phyloP scores from a whole-genome alignment of 495 filamentous ascomycete genomes.

The Schizothecium vesticola region DNA sequence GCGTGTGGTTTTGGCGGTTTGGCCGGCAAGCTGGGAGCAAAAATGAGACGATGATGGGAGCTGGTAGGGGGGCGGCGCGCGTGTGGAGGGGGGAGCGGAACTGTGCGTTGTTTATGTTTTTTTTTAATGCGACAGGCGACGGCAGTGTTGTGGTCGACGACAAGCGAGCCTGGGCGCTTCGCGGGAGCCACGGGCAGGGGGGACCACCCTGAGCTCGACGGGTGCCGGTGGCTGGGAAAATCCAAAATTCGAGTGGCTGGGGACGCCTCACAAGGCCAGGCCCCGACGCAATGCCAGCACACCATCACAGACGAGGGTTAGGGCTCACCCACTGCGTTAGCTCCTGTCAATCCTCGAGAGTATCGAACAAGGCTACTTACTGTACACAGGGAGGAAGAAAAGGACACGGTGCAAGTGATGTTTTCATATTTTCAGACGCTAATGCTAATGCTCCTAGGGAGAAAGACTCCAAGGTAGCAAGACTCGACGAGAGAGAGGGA shows the following conservation, averaged over 20 bases:
- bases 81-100: slow-evolving; percentile 9
- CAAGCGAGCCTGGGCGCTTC: neutral
- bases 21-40: neutral
- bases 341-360: neutral
- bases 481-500: neutral
- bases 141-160: neutral
- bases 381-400: too few relatives aligned
- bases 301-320: neutral
- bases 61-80: slow-evolving; percentile 1
- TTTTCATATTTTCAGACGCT: neutral
- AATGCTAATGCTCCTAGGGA: neutral
- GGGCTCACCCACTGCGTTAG: neutral
- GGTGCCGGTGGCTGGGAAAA: neutral
- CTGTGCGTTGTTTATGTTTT: slow-evolving; percentile 16
- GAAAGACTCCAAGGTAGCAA: neutral
- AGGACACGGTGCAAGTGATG: neutral
- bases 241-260: slow-evolving; percentile 2
- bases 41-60: neutral
- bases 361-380: too few relatives aligned
- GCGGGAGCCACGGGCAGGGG: neutral
- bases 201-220: neutral
- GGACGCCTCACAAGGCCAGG: neutral
- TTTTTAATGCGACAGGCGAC: neutral
- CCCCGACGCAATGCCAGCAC: neutral
- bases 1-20: neutral